Percentiles rank a stretch among this genome's conserved stretches.
These are phyloP conservation scores for Fusarium pseudonygamai DNA, from an alignment of 2,329 filamentous ascomycete species.

Conservation along the genomic window DNA sequence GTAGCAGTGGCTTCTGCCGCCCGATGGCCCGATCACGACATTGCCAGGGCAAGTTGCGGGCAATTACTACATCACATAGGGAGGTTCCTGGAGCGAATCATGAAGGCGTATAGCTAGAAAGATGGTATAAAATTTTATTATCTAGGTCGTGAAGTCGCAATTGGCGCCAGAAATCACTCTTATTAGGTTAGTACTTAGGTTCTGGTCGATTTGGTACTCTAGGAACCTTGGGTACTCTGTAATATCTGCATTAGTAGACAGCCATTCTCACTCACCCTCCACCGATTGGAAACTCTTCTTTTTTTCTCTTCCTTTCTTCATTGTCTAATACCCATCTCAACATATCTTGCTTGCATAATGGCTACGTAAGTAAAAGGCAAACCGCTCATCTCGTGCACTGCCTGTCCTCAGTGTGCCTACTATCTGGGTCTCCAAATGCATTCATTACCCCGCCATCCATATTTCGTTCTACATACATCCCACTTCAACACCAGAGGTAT, in stretches of 20 bases:
- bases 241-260: background rate
- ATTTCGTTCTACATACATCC: slow-evolving; percentile 5
- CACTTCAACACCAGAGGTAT: slow-evolving; percentile 16
- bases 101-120: background rate
- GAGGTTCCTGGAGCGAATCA: slow-evolving; percentile 2
- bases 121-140: slow-evolving; percentile 14
- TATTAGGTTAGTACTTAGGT: background rate
- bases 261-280: background rate
- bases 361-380: slow-evolving; percentile 45
- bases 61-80: background rate
- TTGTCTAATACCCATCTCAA: background rate
- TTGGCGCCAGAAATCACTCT: slow-evolving; percentile 7
- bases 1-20: slow-evolving; percentile 23
- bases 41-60: slow-evolving; percentile 20
- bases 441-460: slow-evolving; percentile 31
- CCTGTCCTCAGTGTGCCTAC: background rate
- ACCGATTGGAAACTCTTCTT: background rate
- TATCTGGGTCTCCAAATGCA: slow-evolving; percentile 3
- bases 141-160: slow-evolving; percentile 4
- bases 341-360: slow-evolving; percentile 40
- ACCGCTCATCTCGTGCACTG: background rate
- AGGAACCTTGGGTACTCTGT: background rate
- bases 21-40: slow-evolving; percentile 39
- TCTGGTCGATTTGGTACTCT: background rate
- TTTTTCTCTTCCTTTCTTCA: background rate